phyloP scores from a whole-genome alignment of 1,284 basidiomycete species.

The Mycosarcoma mackinlayi region DNA sequence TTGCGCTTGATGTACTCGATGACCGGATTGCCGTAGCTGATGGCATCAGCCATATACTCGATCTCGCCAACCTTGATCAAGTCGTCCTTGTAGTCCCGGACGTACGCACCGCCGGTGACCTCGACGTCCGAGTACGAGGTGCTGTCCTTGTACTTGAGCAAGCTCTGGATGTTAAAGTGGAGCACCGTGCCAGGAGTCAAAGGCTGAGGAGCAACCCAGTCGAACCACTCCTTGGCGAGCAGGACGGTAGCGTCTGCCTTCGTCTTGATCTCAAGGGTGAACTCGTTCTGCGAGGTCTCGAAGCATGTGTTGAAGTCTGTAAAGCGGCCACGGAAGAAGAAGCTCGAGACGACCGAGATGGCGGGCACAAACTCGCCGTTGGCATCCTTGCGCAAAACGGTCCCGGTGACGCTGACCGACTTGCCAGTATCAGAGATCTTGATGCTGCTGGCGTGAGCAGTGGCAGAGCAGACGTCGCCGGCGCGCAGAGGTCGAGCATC shows the following conservation, averaged over 20 bases:
- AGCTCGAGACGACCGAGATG: constrained; percentile 92
- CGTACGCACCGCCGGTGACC: constrained; percentile 75
- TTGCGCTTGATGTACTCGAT: constrained; percentile 91
- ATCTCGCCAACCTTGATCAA: constrained; percentile 59
- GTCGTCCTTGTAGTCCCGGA: constrained; percentile 62
- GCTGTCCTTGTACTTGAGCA: constrained; percentile 91
- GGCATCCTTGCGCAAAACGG: constrained; percentile 52
- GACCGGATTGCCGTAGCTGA: constrained; percentile 81
- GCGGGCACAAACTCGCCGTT: constrained; percentile 83
- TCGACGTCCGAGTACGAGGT: constrained; percentile 82
- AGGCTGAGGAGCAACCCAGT: constrained; percentile 85
- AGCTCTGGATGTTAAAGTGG: constrained; percentile 87
- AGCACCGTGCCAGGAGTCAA: constrained; percentile 80
- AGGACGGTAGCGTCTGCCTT: constrained; percentile 89
- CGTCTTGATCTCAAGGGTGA: constrained; percentile 79
- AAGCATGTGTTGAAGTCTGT: constrained; percentile 94
- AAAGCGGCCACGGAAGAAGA: constrained; percentile 96
- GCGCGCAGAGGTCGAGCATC: constrained; percentile 81
- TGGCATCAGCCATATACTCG: constrained; percentile 55
- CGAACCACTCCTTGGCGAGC: constrained; percentile 97
- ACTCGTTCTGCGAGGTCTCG: constrained; percentile 84
- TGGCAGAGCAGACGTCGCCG: constrained; percentile 89
- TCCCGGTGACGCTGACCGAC: constrained; percentile 59
- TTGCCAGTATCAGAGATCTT: constrained; percentile 92
- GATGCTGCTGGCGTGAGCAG: constrained; percentile 88